Conservation (phyloP, 768 basidiomycete genomes). For the Calocybe gangraenosa region DNA sequence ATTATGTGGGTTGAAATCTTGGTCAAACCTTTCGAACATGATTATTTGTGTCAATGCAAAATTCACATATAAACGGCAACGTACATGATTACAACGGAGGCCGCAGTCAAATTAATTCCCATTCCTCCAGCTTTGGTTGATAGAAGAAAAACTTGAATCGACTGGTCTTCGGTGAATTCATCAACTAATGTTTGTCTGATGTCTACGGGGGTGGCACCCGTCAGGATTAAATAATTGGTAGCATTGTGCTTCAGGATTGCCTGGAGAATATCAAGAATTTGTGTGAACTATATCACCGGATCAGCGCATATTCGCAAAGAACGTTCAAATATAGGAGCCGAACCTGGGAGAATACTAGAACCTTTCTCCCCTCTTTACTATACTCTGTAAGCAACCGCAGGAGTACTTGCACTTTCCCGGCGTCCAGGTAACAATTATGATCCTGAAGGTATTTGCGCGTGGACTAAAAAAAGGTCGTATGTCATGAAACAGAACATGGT, state of each 20-base stretch:
- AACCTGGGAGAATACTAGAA: slow-evolving; percentile 94
- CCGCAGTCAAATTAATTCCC: slow-evolving; percentile 96
- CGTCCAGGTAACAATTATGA: slow-evolving; percentile 73
- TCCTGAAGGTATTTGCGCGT: slow-evolving; percentile 72
- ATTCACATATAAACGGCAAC: slow-evolving; percentile 19
- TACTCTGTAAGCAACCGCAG: slow-evolving; percentile 70
- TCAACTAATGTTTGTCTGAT: slow-evolving; percentile 92
- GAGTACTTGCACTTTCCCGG: slow-evolving; percentile 82
- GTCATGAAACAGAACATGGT: neutral
- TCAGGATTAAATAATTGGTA: slow-evolving; percentile 78
- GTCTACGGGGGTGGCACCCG: slow-evolving; percentile 92
- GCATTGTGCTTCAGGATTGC: slow-evolving; percentile 68
- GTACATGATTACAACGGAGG: slow-evolving; percentile 91
- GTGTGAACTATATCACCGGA: slow-evolving; percentile 68
- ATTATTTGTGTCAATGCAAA: neutral
- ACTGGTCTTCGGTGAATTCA: slow-evolving; percentile 86
- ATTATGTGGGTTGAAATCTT: slow-evolving; percentile 98
- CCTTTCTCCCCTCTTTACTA: slow-evolving; percentile 63
- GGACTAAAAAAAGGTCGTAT: slow-evolving; percentile 38
- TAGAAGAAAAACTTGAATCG: slow-evolving; percentile 84
- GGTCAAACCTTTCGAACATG: slow-evolving; percentile 69
- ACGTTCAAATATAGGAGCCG: slow-evolving; percentile 12
- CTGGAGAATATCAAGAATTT: slow-evolving; percentile 91
- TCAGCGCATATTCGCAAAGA: neutral
- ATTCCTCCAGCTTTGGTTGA: slow-evolving; percentile 93